Percentiles rank a stretch among this genome's conserved stretches.
phyloP scores from a whole-genome alignment of 2,329 filamentous ascomycete species.

The Cercospora sp. region DNA sequence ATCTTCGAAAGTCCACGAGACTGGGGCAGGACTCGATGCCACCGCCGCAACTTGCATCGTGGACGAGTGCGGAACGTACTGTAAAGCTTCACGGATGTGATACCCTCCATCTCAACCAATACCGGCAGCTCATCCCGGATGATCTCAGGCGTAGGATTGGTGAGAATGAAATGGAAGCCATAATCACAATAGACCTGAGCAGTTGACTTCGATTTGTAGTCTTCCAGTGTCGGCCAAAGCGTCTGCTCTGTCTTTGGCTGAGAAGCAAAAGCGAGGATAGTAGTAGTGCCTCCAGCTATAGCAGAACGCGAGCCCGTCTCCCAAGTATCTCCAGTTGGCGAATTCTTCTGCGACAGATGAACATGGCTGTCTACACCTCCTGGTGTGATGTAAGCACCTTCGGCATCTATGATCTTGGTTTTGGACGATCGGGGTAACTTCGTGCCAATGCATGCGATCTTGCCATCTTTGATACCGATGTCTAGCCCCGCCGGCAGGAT shows the following conservation, averaged over 20 bases:
- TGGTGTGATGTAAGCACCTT: slow-evolving; percentile 49
- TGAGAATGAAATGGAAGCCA: slow-evolving; percentile 55
- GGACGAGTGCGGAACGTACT: slow-evolving; percentile 26
- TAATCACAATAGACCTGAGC: slow-evolving; percentile 58
- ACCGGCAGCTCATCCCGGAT: slow-evolving; percentile 46
- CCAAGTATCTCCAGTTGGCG: slow-evolving; percentile 48
- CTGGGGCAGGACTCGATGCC: background rate
- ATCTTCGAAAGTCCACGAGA: background rate
- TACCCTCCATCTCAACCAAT: slow-evolving; percentile 44
- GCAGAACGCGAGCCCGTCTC: slow-evolving; percentile 56
- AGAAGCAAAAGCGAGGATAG: slow-evolving; percentile 59
- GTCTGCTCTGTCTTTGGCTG: slow-evolving; percentile 52
- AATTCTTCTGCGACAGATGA: slow-evolving; percentile 50
- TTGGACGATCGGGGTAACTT: slow-evolving; percentile 38
- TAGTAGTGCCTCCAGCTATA: slow-evolving; percentile 60
- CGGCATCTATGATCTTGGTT: slow-evolving; percentile 47
- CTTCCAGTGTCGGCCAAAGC: slow-evolving; percentile 49
- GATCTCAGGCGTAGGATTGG: slow-evolving; percentile 47
- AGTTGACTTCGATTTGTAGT: slow-evolving; percentile 50
- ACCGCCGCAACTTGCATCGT: background rate
- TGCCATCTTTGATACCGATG: slow-evolving; percentile 51
- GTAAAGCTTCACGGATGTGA: slow-evolving; percentile 55
- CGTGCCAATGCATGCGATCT: slow-evolving; percentile 49
- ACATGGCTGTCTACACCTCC: slow-evolving; percentile 54
- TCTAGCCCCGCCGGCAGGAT: slow-evolving; percentile 47